These are phyloP conservation scores for Aspergillus eucalypticola DNA, from an alignment of 2,329 filamentous ascomycete species.

Conservation along the genomic window DNA sequence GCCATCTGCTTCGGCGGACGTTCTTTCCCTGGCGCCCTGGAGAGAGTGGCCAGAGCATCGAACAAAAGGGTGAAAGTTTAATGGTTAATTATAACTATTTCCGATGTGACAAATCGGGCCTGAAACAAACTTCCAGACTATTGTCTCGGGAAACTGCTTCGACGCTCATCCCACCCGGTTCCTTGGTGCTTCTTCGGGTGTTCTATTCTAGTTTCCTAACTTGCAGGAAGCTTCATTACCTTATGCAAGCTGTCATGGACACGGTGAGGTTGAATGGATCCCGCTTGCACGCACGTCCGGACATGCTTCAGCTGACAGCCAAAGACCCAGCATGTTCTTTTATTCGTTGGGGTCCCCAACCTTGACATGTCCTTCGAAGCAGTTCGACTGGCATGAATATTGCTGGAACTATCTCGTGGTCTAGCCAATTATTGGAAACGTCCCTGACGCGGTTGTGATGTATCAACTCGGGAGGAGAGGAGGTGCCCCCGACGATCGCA, in stretches of 20 bases:
- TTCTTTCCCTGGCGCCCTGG: background rate
- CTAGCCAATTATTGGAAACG: slow-evolving; percentile 4
- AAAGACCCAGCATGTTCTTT: background rate
- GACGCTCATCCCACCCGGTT: background rate
- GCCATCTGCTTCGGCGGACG: background rate
- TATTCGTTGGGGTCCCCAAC: background rate
- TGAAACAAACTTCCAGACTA: slow-evolving; percentile 1
- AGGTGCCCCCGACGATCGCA: slow-evolving; percentile 10
- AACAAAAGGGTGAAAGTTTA: background rate
- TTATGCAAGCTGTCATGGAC: slow-evolving; percentile 1
- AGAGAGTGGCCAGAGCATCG: background rate
- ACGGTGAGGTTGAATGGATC: background rate
- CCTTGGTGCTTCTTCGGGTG: slow-evolving; percentile 5
- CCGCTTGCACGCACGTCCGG: background rate
- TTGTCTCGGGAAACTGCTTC: slow-evolving; percentile 1
- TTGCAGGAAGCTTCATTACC: background rate
- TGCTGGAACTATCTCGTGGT: background rate
- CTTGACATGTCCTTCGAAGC: slow-evolving; percentile 1
- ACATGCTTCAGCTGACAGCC: background rate
- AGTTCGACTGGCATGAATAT: background rate
- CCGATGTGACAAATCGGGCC: background rate
- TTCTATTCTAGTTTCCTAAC: background rate
- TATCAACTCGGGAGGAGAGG: slow-evolving; percentile 5
- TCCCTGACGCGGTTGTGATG: slow-evolving; percentile 9
- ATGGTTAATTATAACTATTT: background rate